Evolutionary conservation across 805 yeast genomes (phyloP), one percentile per base, ranked within the genome.

Genomic region (Saccharomycopsis malanga): DNA sequence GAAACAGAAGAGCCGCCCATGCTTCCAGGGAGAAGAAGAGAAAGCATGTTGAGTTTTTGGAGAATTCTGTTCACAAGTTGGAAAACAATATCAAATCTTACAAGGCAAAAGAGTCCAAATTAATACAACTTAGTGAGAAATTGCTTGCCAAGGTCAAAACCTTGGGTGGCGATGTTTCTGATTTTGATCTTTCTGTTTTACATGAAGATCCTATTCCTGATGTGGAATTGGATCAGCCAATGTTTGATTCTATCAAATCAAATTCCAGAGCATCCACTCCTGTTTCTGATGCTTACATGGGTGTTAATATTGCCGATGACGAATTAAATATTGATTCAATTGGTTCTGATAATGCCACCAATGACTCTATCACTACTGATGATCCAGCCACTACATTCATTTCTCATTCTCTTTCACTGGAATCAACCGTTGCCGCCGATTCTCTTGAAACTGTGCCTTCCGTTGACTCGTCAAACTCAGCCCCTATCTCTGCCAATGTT

Each of bases 1-100:
- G 98, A 62, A 91, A 91, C 66, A 78, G 98, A 60, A 83, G 91
- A 62, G 98, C 98, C 14, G 98, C 98, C 41, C 98, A 91, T 63
- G 95, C 96, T 45, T 86, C 96, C 24, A 77, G 98, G 56, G 98
- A 93, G 62, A 89, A 91, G 77, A 91, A 91, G 76, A 77, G 98
- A 62, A 78, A 81, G 61, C 95, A 91, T 61, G 83, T 93, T 48
- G 96, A 88, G 65, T 79, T 77, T 53, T 72, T 93, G 56, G 97
- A 91, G 65, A 63, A 69, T 34, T 64, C 64, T 44, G 65, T 67
- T 46, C 48, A 54, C 3, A 53, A 64, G 24, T 57, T 65, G 59
- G 63, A 65, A 34, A 38, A 9, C 32, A 52, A 46, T 35, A 43
- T 52, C 34, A 42, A 41, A 21, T 7, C 25, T 18, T 47, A 43